Percentiles rank a stretch among this genome's conserved stretches.
Evolutionary conservation across 2,329 filamentous ascomycete genomes (phyloP).

Genomic region (Sclerotinia subarctica): DNA sequence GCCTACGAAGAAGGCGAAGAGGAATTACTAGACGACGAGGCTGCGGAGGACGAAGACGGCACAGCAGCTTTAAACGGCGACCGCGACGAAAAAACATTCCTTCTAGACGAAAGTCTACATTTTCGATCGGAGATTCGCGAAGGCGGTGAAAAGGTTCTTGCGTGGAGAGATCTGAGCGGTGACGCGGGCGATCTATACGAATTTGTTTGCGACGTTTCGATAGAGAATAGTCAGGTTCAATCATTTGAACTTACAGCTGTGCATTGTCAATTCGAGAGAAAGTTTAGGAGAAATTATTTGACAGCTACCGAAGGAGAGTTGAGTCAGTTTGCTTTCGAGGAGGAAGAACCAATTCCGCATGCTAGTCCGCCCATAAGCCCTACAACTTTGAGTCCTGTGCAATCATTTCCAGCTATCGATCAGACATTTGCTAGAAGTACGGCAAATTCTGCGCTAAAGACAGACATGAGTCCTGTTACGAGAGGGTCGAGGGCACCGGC

Average conservation of each 20-base stretch:
- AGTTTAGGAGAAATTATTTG: constrained; percentile 76
- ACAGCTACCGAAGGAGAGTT: constrained; percentile 80
- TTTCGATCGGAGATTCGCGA: constrained; percentile 81
- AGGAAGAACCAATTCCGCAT: constrained; percentile 61
- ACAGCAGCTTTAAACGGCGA: constrained; percentile 72
- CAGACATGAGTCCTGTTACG: constrained; percentile 31
- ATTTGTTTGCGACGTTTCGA: constrained; percentile 83
- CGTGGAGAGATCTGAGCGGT: constrained; percentile 92
- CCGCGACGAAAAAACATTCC: constrained; percentile 94
- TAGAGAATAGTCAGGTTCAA: constrained; percentile 66
- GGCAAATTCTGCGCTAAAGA: constrained; percentile 49
- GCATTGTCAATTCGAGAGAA: constrained; percentile 97
- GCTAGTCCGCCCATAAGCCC: constrained; percentile 59
- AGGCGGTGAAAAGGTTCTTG: constrained; percentile 79
- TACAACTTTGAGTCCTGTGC: constrained; percentile 38
- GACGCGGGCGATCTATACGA: constrained; percentile 96
- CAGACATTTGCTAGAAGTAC: constrained; percentile 29
- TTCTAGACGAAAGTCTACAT: constrained; percentile 88
- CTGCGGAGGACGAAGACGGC: constrained; percentile 70
- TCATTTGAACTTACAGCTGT: constrained; percentile 79
- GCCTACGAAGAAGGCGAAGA: constrained; percentile 98
- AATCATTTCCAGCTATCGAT: constrained; percentile 28
- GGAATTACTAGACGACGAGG: constrained; percentile 84
- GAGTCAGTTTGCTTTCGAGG: constrained; percentile 74
- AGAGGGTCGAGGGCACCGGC: constrained; percentile 25